Evolutionary conservation across 257 asterid species (phyloP).

Genomic region (Verbena officinalis): DNA sequence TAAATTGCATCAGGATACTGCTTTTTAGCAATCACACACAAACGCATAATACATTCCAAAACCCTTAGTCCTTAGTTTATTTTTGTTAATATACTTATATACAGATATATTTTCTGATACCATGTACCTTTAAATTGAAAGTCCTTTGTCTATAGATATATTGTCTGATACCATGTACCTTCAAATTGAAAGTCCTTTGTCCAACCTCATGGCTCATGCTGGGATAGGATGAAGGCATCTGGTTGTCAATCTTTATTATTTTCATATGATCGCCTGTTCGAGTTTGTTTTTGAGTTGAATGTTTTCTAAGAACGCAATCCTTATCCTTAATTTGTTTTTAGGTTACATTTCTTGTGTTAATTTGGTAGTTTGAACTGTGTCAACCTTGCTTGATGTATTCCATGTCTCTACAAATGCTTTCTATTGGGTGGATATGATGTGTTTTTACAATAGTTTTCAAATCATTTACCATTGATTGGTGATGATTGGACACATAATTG

Average conservation of each 20-base stretch:
- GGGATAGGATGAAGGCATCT: background rate
- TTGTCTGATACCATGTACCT: background rate
- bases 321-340: background rate
- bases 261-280: background rate
- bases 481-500: conserved; percentile 11
- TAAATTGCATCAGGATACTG: background rate
- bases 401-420: background rate
- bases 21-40: background rate
- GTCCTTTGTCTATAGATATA: background rate
- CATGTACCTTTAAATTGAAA: background rate
- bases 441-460: background rate
- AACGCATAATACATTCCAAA: background rate
- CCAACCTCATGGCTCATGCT: background rate
- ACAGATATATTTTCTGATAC: background rate
- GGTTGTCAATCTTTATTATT: background rate
- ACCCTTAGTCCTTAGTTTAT: too few relatives aligned
- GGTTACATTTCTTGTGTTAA: background rate
- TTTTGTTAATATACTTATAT: background rate
- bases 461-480: background rate
- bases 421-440: background rate
- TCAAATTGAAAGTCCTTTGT: background rate
- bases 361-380: background rate
- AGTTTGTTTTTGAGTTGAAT: background rate
- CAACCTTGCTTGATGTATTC: background rate
- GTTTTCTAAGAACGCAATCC: background rate